Base-by-base conservation (phyloP, 345 rosid species). In the Acer yangbiense region DNA sequence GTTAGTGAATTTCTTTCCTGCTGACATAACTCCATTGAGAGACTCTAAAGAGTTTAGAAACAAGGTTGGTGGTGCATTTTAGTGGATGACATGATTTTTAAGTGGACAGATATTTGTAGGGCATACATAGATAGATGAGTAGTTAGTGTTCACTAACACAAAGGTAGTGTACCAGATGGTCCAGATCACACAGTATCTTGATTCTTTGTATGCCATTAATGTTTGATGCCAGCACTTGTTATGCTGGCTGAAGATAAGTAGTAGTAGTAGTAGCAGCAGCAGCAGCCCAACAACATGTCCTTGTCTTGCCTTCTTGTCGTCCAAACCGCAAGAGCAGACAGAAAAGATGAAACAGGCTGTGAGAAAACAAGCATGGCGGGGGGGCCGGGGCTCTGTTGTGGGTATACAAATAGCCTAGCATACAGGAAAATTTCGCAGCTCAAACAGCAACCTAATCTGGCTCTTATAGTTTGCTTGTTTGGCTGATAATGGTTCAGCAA, bases 181-280 rank as follows among this genome's bases (percentile, higher is more conserved):
- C 27, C 0, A 27, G 69, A 64, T n/a, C 25, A 29, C 20, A 21
- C 62, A 62, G 5, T 39, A 21, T 55, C 17, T 71, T 35, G 39
- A 35, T 35, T 35, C 6, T 35, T 35, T 35, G 76, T 62, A 23
- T 55, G 48, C 20, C 44, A 71, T 52, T 58, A 29, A 62, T 74
- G 73, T 74, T 63, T 54, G 77, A 65, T 75, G 74, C 64, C 73
- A 65, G 76, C 73, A 11, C 9, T 61, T 63, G 35, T 55, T 0
- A n/a, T 25, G 79, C 71, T 82, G 82, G 79, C 44, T 58, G 48
- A 67, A 73, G 79, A 66, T 23, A 25, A 66, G 74, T 72, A 43
- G 46, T 50, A 83, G 46, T 50, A 82, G 27, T 25, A 25, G 82
- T 57, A 77, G 50, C 76, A 69, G 77, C 82, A 67, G 39, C 61